Evolutionary conservation across 495 filamentous ascomycete species (phyloP), one percentile per base, ranked within the genome.

Genomic region (Xylaria longipes): DNA sequence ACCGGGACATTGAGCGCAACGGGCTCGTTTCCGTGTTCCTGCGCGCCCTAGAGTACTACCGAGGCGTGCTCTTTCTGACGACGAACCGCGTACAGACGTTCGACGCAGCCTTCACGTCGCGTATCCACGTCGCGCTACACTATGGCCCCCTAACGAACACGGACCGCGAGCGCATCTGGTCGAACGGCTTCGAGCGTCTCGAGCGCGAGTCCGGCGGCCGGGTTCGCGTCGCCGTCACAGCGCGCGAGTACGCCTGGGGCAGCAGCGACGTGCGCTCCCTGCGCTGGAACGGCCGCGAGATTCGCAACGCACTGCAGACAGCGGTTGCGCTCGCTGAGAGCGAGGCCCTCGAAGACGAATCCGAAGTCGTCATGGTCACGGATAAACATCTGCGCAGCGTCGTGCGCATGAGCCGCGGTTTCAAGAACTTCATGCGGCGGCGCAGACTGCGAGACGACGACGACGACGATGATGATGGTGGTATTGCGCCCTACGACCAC

Each of bases 1-100:
- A 91, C 46, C 85, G 89, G 71, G 91, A 95, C 73, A 88, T 95
- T 72, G 86, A 88, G 73, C 87, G 93, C 66, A 95, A 95, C 75
- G 91, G 91, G 1, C 85, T 95, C 0, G 93, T 95, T 25, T 91
- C 89, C 68, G 90, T 95, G 58, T 84, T 84, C 73, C 70, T 83
- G 15, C 76, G 81, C 31, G 81, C 79, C 0, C 75, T 84, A 58
- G 82, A 84, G 73, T 83, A 83, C 71, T 84, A 83, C 77, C 72
- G 75, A 20, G 81, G 82, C 39, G 77, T 82, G 31, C 67, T 84
- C 29, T 80, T 84, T 73, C 71, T 84, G 57, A 84, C 83, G 25
- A 84, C 82, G 33, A 84, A 84, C 77, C 75, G 82, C 12, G 82
- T 84, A 41, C 78, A 79, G 52, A 77, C 78, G 31, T 82, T 84